Percentiles rank a stretch among this genome's conserved stretches.
phyloP scores from a whole-genome alignment of 2,329 filamentous ascomycete genomes.

The Lojkania enalia region DNA sequence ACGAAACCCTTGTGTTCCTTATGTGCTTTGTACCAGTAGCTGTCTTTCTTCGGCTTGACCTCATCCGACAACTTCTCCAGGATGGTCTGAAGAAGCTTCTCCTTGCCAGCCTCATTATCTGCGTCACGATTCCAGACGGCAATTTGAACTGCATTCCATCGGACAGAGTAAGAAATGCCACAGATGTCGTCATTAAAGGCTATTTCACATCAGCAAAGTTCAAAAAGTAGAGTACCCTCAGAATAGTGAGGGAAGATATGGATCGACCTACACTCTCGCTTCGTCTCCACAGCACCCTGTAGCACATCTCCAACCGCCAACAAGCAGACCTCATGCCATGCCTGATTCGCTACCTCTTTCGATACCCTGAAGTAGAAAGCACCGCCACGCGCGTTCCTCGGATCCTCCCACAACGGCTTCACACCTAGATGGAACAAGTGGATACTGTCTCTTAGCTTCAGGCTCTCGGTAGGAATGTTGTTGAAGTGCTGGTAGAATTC shows the following conservation, averaged over 20 bases:
- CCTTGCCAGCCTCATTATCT: slow-evolving; percentile 76
- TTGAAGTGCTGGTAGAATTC: slow-evolving; percentile 59
- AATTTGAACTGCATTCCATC: slow-evolving; percentile 87
- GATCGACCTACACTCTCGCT: slow-evolving; percentile 58
- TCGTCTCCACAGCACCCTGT: slow-evolving; percentile 68
- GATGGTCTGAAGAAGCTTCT: slow-evolving; percentile 72
- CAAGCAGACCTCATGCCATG: slow-evolving; percentile 81
- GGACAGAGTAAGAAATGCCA: slow-evolving; percentile 82
- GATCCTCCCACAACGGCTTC: slow-evolving; percentile 83
- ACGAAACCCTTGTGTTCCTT: slow-evolving; percentile 80
- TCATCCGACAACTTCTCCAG: slow-evolving; percentile 73
- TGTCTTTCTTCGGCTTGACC: slow-evolving; percentile 66
- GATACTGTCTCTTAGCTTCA: slow-evolving; percentile 67
- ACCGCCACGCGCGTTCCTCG: slow-evolving; percentile 81
- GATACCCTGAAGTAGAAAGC: slow-evolving; percentile 91
- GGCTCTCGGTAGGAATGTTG: slow-evolving; percentile 76
- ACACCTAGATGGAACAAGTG: slow-evolving; percentile 83
- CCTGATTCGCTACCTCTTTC: slow-evolving; percentile 70
- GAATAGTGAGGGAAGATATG: not conserved
- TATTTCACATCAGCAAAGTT: slow-evolving; percentile 12
- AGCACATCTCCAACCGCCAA: slow-evolving; percentile 82
- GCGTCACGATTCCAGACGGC: slow-evolving; percentile 92
- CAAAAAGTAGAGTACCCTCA: not conserved
- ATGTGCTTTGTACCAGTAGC: slow-evolving; percentile 87
- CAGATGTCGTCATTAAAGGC: slow-evolving; percentile 77